These are phyloP conservation scores for Entonaema liquescens DNA, from an alignment of 495 filamentous ascomycete species.

Conservation along the genomic window DNA sequence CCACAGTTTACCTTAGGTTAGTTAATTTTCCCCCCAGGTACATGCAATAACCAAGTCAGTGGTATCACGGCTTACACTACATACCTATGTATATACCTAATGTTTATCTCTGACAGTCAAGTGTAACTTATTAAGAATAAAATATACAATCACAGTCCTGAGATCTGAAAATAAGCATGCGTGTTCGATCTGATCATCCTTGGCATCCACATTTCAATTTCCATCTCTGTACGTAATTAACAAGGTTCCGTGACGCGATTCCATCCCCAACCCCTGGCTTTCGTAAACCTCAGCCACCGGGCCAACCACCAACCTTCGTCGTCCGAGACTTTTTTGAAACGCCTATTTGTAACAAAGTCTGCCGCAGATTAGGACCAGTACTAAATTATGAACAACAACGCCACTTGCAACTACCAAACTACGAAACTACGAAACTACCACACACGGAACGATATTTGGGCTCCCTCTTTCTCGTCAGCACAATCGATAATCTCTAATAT, in stretches of 20 bases:
- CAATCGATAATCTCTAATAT: conserved; percentile 13
- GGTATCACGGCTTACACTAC: neutral
- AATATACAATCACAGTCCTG: neutral
- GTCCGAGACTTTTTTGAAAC: conserved; percentile 37
- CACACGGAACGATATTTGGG: conserved; percentile 3
- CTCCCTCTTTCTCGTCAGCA: conserved; percentile 16
- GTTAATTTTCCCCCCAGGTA: too few relatives aligned
- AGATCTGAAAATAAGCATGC: conserved; percentile 17
- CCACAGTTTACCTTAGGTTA: too few relatives aligned
- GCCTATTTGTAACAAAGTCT: conserved; percentile 36
- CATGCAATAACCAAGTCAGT: too few relatives aligned
- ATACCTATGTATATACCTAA: too few relatives aligned
- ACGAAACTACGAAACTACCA: too few relatives aligned
- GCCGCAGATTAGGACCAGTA: conserved; percentile 27
- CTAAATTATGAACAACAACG: neutral
- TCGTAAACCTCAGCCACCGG: neutral
- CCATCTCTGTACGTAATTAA: neutral
- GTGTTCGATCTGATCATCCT: conserved; percentile 23
- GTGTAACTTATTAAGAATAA: neutral
- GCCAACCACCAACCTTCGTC: conserved; percentile 22
- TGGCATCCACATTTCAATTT: conserved; percentile 14
- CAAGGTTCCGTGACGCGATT: neutral
- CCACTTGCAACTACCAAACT: too few relatives aligned
- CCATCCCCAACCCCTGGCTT: conserved; percentile 18
- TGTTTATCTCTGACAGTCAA: neutral